These are phyloP conservation scores for Penicillium silybi DNA, from an alignment of 495 filamentous ascomycete species.

Conservation along the genomic window DNA sequence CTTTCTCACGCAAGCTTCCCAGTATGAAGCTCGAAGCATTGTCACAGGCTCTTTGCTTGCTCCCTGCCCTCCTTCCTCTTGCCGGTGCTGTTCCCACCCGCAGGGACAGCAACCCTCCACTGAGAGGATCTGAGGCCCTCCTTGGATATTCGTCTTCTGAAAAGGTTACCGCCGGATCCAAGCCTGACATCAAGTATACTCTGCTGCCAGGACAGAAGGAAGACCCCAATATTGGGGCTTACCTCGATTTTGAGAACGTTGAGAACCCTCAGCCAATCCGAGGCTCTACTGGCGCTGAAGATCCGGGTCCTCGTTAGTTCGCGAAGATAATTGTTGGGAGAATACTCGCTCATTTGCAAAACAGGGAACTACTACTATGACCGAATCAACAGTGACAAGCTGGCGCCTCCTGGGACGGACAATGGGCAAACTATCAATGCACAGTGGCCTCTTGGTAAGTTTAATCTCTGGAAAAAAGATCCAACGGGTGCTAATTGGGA, in stretches of 20 bases:
- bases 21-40: constrained; percentile 15
- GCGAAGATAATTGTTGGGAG: background rate
- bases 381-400: constrained; percentile 60
- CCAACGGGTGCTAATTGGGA: background rate
- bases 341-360: background rate
- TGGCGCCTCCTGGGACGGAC: constrained; percentile 65
- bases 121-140: constrained; percentile 31
- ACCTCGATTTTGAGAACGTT: constrained; percentile 59
- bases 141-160: constrained; percentile 38
- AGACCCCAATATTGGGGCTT: constrained; percentile 53
- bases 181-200: constrained; percentile 36
- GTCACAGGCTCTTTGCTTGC: background rate
- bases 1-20: background rate
- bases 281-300: constrained; percentile 52
- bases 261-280: constrained; percentile 67
- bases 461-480: background rate
- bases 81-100: constrained; percentile 19
- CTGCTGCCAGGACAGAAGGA: constrained; percentile 54
- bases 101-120: constrained; percentile 21
- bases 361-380: constrained; percentile 56
- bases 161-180: constrained; percentile 22
- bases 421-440: constrained; percentile 58
- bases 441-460: constrained; percentile 64
- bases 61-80: constrained; percentile 4
- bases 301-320: constrained; percentile 57